A percentile compares a stretch with the other conserved stretches of the same genome.
Conservation (phyloP, 345 rosid species). For the Eucalyptus pauciflora region DNA sequence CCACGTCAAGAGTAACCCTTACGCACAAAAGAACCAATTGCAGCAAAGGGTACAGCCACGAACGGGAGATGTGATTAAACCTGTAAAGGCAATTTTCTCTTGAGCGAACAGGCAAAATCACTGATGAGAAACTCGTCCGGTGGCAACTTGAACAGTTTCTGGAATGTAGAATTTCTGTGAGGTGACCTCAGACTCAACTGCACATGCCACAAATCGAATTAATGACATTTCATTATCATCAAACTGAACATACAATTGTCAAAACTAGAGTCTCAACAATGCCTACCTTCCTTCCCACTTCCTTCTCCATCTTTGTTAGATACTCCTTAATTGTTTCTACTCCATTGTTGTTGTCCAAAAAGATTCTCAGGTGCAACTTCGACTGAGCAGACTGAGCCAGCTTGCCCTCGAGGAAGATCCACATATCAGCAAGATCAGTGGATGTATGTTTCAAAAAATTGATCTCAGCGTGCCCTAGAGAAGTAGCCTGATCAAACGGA, state of each 20-base stretch:
- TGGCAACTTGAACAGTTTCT: constrained; percentile 78
- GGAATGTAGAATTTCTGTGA: constrained; percentile 64
- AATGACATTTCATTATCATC: background rate
- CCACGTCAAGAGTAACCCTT: background rate
- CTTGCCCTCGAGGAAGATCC: constrained; percentile 70
- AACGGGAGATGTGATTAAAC: constrained; percentile 6
- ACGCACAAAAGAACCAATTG: background rate
- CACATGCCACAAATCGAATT: background rate
- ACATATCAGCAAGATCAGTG: constrained; percentile 67
- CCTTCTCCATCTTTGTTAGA: constrained; percentile 77
- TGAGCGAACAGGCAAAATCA: constrained; percentile 67
- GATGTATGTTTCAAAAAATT: constrained; percentile 71
- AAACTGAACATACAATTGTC: background rate
- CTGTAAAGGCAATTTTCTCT: constrained; percentile 85
- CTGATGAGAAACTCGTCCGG: constrained; percentile 79
- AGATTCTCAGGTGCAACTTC: constrained; percentile 64
- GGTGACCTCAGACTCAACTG: constrained; percentile 80
- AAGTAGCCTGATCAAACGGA: constrained; percentile 80
- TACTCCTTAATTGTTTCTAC: constrained; percentile 67
- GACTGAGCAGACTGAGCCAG: constrained; percentile 80
- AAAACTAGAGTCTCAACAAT: background rate
- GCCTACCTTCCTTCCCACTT: constrained; percentile 87
- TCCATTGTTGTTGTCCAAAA: constrained; percentile 72
- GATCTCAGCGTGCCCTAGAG: constrained; percentile 85
- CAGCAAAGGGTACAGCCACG: background rate